Percentiles rank a stretch among this genome's conserved stretches.
These are phyloP conservation scores for Auriculariales sp. DNA, from an alignment of 768 basidiomycete genomes.

Conservation along the genomic window DNA sequence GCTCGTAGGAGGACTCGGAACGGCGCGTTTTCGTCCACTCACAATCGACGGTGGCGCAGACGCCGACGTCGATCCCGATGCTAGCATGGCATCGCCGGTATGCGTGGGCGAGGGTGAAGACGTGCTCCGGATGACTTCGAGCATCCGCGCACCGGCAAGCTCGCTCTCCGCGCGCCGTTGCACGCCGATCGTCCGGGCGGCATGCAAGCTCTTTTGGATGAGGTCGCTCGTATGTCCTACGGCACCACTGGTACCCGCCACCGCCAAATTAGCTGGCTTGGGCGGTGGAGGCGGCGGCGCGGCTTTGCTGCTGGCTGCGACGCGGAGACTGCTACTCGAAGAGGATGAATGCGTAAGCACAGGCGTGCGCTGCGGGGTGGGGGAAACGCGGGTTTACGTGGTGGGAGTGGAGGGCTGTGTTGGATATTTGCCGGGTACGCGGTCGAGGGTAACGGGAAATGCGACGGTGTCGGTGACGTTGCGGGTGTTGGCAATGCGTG, in stretches of 20 bases:
- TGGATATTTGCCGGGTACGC: not conserved
- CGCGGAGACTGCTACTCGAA: not conserved
- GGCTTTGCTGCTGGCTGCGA: slow-evolving; percentile 49
- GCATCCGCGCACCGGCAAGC: not conserved
- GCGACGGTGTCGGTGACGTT: not conserved
- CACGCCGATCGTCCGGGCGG: not conserved
- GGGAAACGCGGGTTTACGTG: not conserved
- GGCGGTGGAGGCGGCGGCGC: slow-evolving; percentile 51
- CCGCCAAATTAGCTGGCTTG: slow-evolving; percentile 15
- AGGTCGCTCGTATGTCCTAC: not conserved
- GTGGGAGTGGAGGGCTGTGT: not conserved
- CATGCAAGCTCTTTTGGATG: not conserved
- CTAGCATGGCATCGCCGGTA: not conserved
- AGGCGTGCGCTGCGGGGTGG: not conserved
- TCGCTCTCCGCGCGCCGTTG: not conserved
- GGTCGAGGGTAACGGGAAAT: not conserved
- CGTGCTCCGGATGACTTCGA: not conserved
- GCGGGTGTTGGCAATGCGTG: not conserved
- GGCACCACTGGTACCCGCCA: not conserved
- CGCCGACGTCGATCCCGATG: not conserved
- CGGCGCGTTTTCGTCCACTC: not conserved
- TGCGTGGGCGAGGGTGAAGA: not conserved
- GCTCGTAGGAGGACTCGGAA: not conserved
- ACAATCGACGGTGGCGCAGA: not conserved
- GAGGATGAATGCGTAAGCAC: not conserved